A percentile compares a stretch with the other conserved stretches of the same genome.
phyloP scores from a whole-genome alignment of 1,139 yeast species.

The Spathaspora sp. region DNA sequence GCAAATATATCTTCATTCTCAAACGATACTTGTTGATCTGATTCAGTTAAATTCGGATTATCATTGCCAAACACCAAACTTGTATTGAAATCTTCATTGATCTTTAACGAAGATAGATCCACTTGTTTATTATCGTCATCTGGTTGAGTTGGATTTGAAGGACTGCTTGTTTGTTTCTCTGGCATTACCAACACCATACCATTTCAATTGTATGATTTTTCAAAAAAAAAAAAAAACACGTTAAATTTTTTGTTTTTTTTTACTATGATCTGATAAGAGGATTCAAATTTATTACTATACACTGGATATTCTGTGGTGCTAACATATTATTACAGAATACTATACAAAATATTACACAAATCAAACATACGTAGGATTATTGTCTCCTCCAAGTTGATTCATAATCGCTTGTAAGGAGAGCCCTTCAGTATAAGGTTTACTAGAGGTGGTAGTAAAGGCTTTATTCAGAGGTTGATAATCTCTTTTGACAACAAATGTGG shows the following conservation, averaged over 20 bases:
- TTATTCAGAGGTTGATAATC: slow-evolving; percentile 28
- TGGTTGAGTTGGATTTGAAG: not conserved
- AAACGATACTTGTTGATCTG: not conserved
- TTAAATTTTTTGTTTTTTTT: not conserved
- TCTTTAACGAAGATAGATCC: slow-evolving; percentile 1
- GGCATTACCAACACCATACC: not conserved
- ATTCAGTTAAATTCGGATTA: not conserved
- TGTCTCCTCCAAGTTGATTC: slow-evolving; percentile 2
- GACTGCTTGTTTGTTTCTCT: not conserved
- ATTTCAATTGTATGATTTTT: not conserved
- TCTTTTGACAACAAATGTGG: slow-evolving; percentile 48
- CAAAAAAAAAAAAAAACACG: no score
- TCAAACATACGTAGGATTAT: not conserved
- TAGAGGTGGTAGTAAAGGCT: not conserved
- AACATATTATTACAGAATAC: slow-evolving; percentile 1
- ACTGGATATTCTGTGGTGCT: not conserved
- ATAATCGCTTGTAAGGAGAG: slow-evolving; percentile 3
- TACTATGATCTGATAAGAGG: not conserved
- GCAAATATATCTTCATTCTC: not conserved
- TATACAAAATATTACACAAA: not conserved
- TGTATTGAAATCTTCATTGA: slow-evolving; percentile 4
- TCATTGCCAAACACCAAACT: slow-evolving; percentile 6
- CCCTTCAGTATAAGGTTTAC: not conserved
- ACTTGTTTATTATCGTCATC: not conserved
- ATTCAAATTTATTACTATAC: not conserved